Evolutionary conservation across 2,329 filamentous ascomycete species (phyloP).

Genomic region (Didymella pomorum): DNA sequence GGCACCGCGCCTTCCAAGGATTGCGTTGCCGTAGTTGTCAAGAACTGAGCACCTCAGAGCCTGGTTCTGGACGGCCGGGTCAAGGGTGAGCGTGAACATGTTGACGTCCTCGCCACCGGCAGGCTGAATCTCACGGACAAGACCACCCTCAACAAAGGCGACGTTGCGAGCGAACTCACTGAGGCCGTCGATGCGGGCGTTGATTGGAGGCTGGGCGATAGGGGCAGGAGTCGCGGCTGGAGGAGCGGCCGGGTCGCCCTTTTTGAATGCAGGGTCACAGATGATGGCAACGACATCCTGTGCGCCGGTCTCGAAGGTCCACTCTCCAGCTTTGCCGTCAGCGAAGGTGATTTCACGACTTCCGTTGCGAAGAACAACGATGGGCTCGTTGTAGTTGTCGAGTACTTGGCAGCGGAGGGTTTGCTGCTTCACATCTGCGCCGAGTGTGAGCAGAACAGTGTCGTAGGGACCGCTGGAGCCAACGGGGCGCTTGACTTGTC

Average conservation of each 20-base stretch:
- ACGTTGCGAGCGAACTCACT: constrained; percentile 17
- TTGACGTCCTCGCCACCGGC: constrained; percentile 8
- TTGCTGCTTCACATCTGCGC: constrained; percentile 20
- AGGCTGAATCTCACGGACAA: constrained; percentile 10
- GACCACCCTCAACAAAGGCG: constrained; percentile 13
- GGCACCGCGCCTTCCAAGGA: constrained; percentile 21
- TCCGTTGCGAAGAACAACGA: constrained; percentile 16
- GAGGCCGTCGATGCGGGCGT: constrained; percentile 16
- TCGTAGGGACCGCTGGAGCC: constrained; percentile 20
- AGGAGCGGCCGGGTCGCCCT: constrained; percentile 3
- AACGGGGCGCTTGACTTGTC: constrained; percentile 1
- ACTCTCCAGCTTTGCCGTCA: constrained; percentile 12
- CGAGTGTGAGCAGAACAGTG: constrained; percentile 20
- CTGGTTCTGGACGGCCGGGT: constrained; percentile 15
- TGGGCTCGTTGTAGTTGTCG: constrained; percentile 15
- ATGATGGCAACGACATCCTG: constrained; percentile 13
- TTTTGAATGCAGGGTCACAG: constrained; percentile 17
- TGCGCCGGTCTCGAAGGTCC: constrained; percentile 11
- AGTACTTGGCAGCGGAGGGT: constrained; percentile 26
- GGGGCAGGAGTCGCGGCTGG: background rate
- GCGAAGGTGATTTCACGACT: constrained; percentile 27
- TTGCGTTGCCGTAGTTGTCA: constrained; percentile 18
- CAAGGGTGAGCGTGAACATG: constrained; percentile 23
- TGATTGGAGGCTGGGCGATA: constrained; percentile 6
- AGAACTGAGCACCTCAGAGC: constrained; percentile 27